phyloP scores from a whole-genome alignment of 495 filamentous ascomycete genomes.

The Hypoxylon cercidicola region DNA sequence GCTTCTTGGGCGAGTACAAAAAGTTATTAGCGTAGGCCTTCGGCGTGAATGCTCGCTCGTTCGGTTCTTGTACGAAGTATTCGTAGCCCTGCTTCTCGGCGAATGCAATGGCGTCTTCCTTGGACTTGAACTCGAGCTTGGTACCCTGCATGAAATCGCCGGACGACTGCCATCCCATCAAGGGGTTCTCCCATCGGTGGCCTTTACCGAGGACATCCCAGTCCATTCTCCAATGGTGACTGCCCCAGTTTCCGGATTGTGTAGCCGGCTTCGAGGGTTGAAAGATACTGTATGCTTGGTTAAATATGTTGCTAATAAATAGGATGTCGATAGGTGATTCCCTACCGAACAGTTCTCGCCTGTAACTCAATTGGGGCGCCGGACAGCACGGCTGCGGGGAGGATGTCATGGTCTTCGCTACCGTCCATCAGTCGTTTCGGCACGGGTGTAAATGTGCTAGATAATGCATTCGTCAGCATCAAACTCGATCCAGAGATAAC shows the following conservation, averaged over 20 bases:
- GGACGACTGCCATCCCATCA: constrained; percentile 99
- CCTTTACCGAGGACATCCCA: constrained; percentile 90
- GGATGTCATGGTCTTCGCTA: constrained; percentile 78
- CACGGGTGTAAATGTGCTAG: constrained; percentile 86
- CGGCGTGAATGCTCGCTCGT: constrained; percentile 81
- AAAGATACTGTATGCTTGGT: constrained; percentile 75
- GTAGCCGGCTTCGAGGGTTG: constrained; percentile 89
- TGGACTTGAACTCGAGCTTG: constrained; percentile 85
- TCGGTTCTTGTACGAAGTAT: constrained; percentile 98
- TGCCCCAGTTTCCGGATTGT: constrained; percentile 87
- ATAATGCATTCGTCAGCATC: constrained; percentile 15
- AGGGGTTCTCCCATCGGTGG: constrained; percentile 96
- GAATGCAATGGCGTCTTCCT: constrained; percentile 94
- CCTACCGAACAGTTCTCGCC: constrained; percentile 90
- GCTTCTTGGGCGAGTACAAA: constrained; percentile 79
- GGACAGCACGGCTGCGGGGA: constrained; percentile 86
- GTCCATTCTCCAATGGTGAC: constrained; percentile 94
- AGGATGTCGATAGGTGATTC: not conserved
- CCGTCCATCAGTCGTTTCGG: constrained; percentile 90
- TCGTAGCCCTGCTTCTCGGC: constrained; percentile 99
- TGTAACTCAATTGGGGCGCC: constrained; percentile 94
- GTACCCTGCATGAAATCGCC: constrained; percentile 94
- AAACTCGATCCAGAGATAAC: not conserved
- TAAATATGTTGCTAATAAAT: constrained; percentile 20
- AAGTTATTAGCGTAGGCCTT: constrained; percentile 99